A percentile compares a stretch with the other conserved stretches of the same genome.
Evolutionary conservation across 2,329 filamentous ascomycete species (phyloP).

Genomic region (Apiospora aurea): DNA sequence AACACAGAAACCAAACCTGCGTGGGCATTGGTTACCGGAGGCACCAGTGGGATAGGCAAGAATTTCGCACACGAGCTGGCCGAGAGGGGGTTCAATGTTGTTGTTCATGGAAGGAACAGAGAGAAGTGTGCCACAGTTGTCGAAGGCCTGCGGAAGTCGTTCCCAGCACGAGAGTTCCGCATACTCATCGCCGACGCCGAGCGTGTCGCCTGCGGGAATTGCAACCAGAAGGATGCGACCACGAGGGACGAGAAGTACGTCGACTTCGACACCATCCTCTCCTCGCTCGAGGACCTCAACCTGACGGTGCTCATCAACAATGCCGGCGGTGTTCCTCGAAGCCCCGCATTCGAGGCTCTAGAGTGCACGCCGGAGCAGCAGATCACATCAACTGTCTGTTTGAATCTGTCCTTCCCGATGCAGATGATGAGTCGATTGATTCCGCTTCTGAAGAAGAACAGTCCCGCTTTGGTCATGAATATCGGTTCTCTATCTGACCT

Average conservation of each 20-base stretch:
- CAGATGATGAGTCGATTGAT: slow-evolving; percentile 56
- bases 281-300: slow-evolving; percentile 43
- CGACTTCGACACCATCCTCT: slow-evolving; percentile 16
- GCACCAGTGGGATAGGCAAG: slow-evolving; percentile 58
- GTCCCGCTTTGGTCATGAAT: slow-evolving; percentile 57
- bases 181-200: slow-evolving; percentile 51
- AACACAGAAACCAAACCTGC: slow-evolving; percentile 26
- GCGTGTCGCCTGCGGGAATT: slow-evolving; percentile 9
- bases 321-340: slow-evolving; percentile 50
- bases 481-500: slow-evolving; percentile 54
- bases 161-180: slow-evolving; percentile 47
- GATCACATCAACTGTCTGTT: slow-evolving; percentile 50
- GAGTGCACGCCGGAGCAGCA: slow-evolving; percentile 44
- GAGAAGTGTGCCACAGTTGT: slow-evolving; percentile 50
- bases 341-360: slow-evolving; percentile 45
- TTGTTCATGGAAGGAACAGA: slow-evolving; percentile 58
- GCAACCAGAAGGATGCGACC: not conserved
- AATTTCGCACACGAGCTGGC: slow-evolving; percentile 57
- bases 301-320: slow-evolving; percentile 65
- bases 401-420: slow-evolving; percentile 58
- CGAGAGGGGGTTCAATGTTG: slow-evolving; percentile 56
- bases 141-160: slow-evolving; percentile 43
- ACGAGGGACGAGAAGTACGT: not conserved
- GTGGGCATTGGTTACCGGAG: slow-evolving; percentile 58
- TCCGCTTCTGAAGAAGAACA: slow-evolving; percentile 48